Percentiles rank a stretch among this genome's conserved stretches.
Evolutionary conservation across 306 rosid genomes (phyloP).

Genomic region (Hippophae gyantsensis): DNA sequence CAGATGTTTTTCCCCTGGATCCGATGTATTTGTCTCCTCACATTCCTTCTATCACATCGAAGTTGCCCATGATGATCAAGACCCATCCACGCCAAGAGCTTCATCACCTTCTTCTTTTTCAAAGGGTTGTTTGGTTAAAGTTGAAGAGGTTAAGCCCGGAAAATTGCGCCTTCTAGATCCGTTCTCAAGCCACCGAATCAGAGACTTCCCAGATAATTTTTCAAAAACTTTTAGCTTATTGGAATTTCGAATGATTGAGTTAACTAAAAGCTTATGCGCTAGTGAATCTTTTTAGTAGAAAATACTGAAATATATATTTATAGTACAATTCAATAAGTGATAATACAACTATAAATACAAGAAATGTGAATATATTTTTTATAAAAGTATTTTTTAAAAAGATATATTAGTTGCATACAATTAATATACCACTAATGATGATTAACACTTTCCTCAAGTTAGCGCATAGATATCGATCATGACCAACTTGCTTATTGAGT

Average conservation of each 20-base stretch:
- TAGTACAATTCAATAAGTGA: too few species aligned
- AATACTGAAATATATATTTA: too few species aligned
- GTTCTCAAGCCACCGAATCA: conserved; percentile 9
- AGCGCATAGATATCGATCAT: too few species aligned
- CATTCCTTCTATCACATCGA: conserved; percentile 14
- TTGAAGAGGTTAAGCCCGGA: conserved; percentile 17
- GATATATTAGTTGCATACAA: too few species aligned
- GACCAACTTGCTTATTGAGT: too few species aligned
- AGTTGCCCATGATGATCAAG: neutral
- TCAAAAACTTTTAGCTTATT: conserved; percentile 10
- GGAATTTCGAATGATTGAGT: conserved; percentile 15
- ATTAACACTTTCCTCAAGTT: too few species aligned
- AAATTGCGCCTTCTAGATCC: conserved; percentile 22
- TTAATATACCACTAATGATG: too few species aligned
- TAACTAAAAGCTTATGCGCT: too few species aligned
- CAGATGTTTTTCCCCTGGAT: neutral
- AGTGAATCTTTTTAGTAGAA: too few species aligned
- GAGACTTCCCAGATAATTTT: neutral
- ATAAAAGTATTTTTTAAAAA: too few species aligned
- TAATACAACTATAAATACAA: too few species aligned
- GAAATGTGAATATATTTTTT: too few species aligned
- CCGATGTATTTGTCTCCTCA: conserved; percentile 16
- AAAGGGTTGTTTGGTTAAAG: conserved; percentile 19
- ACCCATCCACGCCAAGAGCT: neutral
- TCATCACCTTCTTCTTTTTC: neutral